Base-by-base conservation (phyloP, 2,329 filamentous ascomycete species). In the Aspergillus transmontanensis region DNA sequence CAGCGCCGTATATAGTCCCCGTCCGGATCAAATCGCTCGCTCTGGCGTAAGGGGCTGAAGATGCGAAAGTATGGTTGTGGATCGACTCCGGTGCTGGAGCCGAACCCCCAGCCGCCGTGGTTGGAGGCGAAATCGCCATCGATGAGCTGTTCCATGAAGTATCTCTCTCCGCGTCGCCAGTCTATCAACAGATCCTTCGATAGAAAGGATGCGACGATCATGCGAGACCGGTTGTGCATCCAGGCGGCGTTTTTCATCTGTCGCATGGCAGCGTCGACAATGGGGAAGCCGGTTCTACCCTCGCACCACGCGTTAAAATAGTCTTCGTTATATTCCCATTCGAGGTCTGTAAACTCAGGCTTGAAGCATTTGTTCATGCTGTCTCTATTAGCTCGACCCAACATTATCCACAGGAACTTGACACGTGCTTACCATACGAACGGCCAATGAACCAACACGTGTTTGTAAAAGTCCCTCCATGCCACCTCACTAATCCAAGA, bases 51-150 rank as follows among this genome's bases (percentile, higher is more conserved):
- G 0, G 93, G 93, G 71, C 96, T 97, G 79, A 97, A 97, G 58
- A 97, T 91, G 7, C 93, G 85, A 67, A 97, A 97, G 74, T 96
- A 97, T 0, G 93, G 93, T 77, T 96, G 91, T 1, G 92, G 91
- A 75, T 96, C 92, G 7, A 93, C 91, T 1, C 92, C 90, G 0
- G 89, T 89, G 21, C 84, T 87, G 5, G 89, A 88, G 28, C 83
- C 78, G 68, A 89, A 89, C 0, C 87, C 88, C 87, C 88, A 90
- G 0, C 88, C 88, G 10, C 88, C 87, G 65, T 91, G 93, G 75
- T 94, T 94, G 62, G 86, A 90, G 0, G 90, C 90, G 72, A 94
- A 92, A 73, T 94, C 91, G 19, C 91, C 90, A 71, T 94, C 91
- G 61, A 94, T 85, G 9, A 93, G 81, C 66, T 90, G 83, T 73